Percentiles rank a stretch among this genome's conserved stretches.
Conservation (phyloP, 768 basidiomycete genomes). For the Mycena maculata region DNA sequence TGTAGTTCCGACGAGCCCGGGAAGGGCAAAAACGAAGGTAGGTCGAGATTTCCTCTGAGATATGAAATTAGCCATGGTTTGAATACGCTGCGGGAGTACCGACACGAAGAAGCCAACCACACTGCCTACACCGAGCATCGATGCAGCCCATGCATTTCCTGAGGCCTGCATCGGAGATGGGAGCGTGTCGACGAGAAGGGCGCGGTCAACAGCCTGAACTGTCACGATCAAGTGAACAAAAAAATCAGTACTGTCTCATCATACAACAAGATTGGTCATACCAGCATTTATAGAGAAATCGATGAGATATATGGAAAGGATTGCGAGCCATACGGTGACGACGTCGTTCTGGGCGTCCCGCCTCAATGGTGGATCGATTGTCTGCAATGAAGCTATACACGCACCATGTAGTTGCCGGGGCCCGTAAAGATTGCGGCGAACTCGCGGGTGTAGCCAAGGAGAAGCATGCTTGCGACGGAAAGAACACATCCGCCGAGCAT, state of each 20-base stretch:
- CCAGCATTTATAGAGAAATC: slow-evolving; percentile 71
- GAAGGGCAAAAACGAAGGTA: slow-evolving; percentile 76
- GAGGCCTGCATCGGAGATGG: slow-evolving; percentile 79
- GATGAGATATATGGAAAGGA: slow-evolving; percentile 74
- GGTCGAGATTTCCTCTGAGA: slow-evolving; percentile 81
- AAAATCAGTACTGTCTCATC: background rate
- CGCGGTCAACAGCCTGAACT: slow-evolving; percentile 93
- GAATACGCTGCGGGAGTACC: slow-evolving; percentile 42
- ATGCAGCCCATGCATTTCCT: slow-evolving; percentile 95
- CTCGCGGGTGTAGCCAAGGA: slow-evolving; percentile 84
- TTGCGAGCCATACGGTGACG: slow-evolving; percentile 82
- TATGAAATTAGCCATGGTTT: background rate
- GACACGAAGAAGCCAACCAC: slow-evolving; percentile 91
- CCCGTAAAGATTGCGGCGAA: slow-evolving; percentile 66
- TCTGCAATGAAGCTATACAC: slow-evolving; percentile 11
- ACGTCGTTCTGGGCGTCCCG: slow-evolving; percentile 60
- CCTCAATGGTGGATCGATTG: background rate
- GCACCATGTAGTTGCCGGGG: slow-evolving; percentile 44
- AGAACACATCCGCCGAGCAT: slow-evolving; percentile 79
- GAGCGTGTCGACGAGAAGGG: slow-evolving; percentile 88
- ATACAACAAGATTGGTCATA: background rate
- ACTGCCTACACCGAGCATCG: slow-evolving; percentile 91
- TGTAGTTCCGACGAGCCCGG: slow-evolving; percentile 85
- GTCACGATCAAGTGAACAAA: background rate
- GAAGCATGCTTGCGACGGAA: slow-evolving; percentile 77